These are phyloP conservation scores for Parsonsia alboflavescens DNA, from an alignment of 257 asterid species.

Conservation along the genomic window DNA sequence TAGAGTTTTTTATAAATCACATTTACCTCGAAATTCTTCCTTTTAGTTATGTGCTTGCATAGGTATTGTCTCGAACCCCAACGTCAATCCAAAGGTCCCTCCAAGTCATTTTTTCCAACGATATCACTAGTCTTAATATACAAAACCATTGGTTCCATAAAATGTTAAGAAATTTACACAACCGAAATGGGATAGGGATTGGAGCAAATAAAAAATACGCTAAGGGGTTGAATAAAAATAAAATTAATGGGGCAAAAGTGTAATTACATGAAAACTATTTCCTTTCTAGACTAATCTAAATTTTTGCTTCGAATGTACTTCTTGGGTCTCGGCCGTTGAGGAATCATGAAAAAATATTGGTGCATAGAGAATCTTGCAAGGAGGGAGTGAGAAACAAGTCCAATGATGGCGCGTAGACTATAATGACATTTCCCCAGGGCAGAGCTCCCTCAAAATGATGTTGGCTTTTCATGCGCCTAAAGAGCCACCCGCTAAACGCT, in stretches of 20 bases:
- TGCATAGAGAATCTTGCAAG: slow-evolving; percentile 13
- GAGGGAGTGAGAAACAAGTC: slow-evolving; percentile 12
- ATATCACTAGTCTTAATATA: neutral
- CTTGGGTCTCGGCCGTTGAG: neutral
- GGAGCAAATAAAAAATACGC: neutral
- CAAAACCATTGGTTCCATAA: neutral
- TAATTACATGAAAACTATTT: neutral
- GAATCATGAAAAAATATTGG: slow-evolving; percentile 21
- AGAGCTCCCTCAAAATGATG: neutral
- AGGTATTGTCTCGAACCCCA: no score
- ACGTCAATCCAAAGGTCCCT: no score
- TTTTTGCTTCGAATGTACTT: slow-evolving; percentile 23
- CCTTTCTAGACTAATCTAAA: neutral
- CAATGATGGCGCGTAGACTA: slow-evolving; percentile 14
- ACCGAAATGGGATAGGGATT: neutral
- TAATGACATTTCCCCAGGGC: neutral
- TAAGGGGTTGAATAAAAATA: neutral
- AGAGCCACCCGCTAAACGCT: neutral
- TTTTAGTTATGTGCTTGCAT: no score
- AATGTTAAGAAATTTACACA: neutral
- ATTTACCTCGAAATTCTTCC: no score
- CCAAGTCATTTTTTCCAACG: no score
- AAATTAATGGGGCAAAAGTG: neutral
- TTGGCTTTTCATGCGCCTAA: neutral
- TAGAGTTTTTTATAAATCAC: no score